Evolutionary conservation across 148 eudicot species (phyloP), one percentile per base, ranked within the genome.

Genomic region (Rhododendron ferrugineum): DNA sequence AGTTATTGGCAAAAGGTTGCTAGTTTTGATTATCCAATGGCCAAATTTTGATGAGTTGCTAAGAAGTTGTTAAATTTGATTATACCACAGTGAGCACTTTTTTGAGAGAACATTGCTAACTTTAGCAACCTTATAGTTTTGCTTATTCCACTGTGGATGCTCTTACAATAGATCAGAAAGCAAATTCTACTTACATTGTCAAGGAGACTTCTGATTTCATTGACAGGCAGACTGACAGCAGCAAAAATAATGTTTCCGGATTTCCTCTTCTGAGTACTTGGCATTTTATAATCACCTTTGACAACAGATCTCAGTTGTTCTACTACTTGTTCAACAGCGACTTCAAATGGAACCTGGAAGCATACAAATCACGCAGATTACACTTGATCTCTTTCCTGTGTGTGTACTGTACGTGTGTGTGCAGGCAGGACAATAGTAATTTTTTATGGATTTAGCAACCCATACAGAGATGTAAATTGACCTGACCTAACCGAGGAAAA

Each of bases 321-420:
- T 80, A 89, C 22, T 52, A 97, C 99, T 58, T 89, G 89, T 37
- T 80, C 84, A 40, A 95, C 93, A 80, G 94, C 92, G 83, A 46
- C 86, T 86, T 93, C 94, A 89, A 97, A 97, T n/a, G 98, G 98
- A 76, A 97, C 94, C 99, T 95, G 93, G 32, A 88, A 87, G 83
- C 23, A 74, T 34, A 68, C 66, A 82, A 47, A 75, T 77, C 60
- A 50, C 26, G 73, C 72, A 68, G 50, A 47, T 77, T 66, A 36
- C 46, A 18, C 16, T 52, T 70, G 75, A 30, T 70, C 20, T 30
- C 20, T 68, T 30, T 30, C 16, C 1, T 4, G 40, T 5, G 75
- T 30, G 15, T 23, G n/a, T 11, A 11, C 50, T 60, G 44, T 46
- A 46, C 9, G 73, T 0, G 16, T 68, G 74, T 14, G 22, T 13